A percentile compares a stretch with the other conserved stretches of the same genome.
Conservation (phyloP, 2,329 filamentous ascomycete genomes). For the Salinomyces thailandicus region DNA sequence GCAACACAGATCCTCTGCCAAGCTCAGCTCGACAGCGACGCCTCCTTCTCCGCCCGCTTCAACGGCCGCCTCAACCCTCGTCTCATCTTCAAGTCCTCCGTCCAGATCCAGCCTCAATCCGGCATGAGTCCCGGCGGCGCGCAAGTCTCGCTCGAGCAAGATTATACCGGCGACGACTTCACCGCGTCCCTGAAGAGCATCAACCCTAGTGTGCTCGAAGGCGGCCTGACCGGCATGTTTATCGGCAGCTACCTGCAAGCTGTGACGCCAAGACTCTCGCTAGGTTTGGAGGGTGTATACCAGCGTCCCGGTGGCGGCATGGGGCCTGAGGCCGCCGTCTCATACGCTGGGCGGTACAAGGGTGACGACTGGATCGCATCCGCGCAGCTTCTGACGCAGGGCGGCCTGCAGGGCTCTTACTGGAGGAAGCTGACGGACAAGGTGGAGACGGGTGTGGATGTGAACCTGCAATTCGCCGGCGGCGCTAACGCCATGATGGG, state of each 20-base stretch:
- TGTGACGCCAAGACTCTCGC: constrained; percentile 71
- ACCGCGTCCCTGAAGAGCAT: constrained; percentile 85
- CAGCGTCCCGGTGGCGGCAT: constrained; percentile 74
- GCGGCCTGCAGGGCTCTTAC: constrained; percentile 81
- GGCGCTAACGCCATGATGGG: constrained; percentile 56
- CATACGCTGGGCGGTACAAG: constrained; percentile 88
- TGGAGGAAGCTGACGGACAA: constrained; percentile 89
- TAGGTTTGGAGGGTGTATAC: constrained; percentile 90
- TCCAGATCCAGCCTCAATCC: constrained; percentile 61
- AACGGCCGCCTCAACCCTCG: constrained; percentile 81
- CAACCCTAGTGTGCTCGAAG: constrained; percentile 89
- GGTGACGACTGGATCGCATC: constrained; percentile 85
- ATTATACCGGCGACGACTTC: constrained; percentile 90
- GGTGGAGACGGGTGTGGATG: constrained; percentile 90
- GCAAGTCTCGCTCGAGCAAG: constrained; percentile 88
- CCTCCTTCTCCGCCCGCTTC: constrained; percentile 74
- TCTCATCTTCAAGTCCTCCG: constrained; percentile 75
- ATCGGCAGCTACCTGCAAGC: constrained; percentile 94
- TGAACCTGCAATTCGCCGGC: constrained; percentile 71
- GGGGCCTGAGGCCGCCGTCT: constrained; percentile 81
- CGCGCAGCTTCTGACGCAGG: constrained; percentile 79
- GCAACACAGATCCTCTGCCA: constrained; percentile 96
- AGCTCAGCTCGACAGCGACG: constrained; percentile 89
- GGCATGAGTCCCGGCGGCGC: constrained; percentile 52
- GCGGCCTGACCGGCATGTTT: constrained; percentile 86